Conservation (phyloP, 371 early-diverging fungal genomes). For the Blakeslea trispora region DNA sequence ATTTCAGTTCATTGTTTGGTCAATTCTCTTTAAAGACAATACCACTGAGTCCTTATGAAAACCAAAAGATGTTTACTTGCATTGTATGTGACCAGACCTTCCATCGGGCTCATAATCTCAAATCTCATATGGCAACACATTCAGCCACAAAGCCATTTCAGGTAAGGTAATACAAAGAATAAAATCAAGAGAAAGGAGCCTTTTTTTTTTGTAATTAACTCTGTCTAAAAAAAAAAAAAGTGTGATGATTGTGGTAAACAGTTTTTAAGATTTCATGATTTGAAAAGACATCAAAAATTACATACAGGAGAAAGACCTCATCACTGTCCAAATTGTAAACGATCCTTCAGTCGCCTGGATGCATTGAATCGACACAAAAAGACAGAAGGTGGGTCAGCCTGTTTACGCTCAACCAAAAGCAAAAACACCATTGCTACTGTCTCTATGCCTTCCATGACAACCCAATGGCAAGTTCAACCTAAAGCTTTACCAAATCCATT, state of each 20-base stretch:
- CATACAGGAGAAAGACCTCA: slow-evolving; percentile 80
- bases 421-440: slow-evolving; percentile 15
- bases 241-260: slow-evolving; percentile 44
- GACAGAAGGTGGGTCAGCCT: slow-evolving; percentile 54
- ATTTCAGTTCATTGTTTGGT: slow-evolving; percentile 15
- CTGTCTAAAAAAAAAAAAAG: slow-evolving; percentile 22
- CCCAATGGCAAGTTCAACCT: slow-evolving; percentile 28
- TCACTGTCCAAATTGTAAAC: slow-evolving; percentile 45
- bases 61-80: slow-evolving; percentile 24
- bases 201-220: no score
- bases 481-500: slow-evolving; percentile 13
- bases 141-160: slow-evolving; percentile 47
- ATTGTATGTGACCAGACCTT: slow-evolving; percentile 44
- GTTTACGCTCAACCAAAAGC: not conserved
- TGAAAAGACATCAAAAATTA: slow-evolving; percentile 73
- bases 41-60: not conserved
- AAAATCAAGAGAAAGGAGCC: no score
- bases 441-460: slow-evolving; percentile 26
- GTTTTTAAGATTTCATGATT: slow-evolving; percentile 74
- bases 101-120: slow-evolving; percentile 50
- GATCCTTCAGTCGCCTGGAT: slow-evolving; percentile 69
- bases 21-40: slow-evolving; percentile 24
- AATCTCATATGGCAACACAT: slow-evolving; percentile 51
- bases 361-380: slow-evolving; percentile 74
- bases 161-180: slow-evolving; percentile 23